phyloP scores from a whole-genome alignment of 73 alveolate genomes.

The Tetrahymena thermophila region DNA sequence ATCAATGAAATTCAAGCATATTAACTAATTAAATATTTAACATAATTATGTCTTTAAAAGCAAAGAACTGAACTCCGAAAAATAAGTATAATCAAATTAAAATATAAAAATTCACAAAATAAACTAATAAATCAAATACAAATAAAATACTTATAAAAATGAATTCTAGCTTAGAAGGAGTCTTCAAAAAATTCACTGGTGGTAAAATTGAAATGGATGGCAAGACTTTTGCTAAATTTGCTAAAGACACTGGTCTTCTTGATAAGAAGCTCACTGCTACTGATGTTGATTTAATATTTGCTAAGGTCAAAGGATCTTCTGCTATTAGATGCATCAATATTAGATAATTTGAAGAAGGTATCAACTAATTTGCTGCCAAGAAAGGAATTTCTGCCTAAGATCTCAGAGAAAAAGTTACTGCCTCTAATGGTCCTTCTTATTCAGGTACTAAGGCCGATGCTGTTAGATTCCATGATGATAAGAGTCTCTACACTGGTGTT shows the following conservation, averaged over 20 bases:
- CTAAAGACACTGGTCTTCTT: constrained; percentile 68
- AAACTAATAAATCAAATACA: not conserved
- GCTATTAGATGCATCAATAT: constrained; percentile 47
- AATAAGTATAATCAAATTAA: not conserved
- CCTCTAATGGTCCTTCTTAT: constrained; percentile 64
- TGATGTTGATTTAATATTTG: constrained; percentile 79
- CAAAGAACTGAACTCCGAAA: not conserved
- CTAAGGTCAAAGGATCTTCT: constrained; percentile 54
- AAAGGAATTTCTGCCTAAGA: constrained; percentile 53
- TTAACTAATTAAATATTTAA: not conserved
- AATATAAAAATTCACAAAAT: not conserved
- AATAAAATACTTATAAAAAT: not conserved
- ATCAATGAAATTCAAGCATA: not conserved
- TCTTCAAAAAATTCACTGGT: constrained; percentile 18
- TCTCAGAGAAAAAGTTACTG: constrained; percentile 24
- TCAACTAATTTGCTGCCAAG: constrained; percentile 66
- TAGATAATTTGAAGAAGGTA: constrained; percentile 64
- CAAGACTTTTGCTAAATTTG: constrained; percentile 81
- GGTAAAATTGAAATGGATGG: constrained; percentile 75
- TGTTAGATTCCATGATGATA: constrained; percentile 72
- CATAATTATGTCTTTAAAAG: not conserved
- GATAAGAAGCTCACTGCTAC: constrained; percentile 84
- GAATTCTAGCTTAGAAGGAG: constrained; percentile 5
- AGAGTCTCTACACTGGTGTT: constrained; percentile 83
- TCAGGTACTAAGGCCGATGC: constrained; percentile 68